Evolutionary conservation across 805 yeast species (phyloP).

Genomic region (Candida sonorensis): DNA sequence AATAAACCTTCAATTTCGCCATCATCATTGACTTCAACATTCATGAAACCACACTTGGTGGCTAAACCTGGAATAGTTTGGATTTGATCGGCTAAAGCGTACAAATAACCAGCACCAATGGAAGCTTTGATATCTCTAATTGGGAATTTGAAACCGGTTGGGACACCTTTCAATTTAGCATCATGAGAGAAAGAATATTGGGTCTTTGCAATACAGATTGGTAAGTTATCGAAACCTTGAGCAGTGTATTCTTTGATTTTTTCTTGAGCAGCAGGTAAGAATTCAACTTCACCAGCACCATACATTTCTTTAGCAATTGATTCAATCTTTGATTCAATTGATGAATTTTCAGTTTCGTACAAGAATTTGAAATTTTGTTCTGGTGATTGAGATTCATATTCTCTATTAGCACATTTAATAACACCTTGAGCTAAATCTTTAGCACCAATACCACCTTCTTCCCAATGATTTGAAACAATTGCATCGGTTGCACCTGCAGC

Average conservation of each 20-base stretch:
- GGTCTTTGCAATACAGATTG: conserved; percentile 95
- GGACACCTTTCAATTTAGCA: conserved; percentile 89
- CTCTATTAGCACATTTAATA: conserved; percentile 52
- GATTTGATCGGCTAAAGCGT: conserved; percentile 94
- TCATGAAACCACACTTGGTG: conserved; percentile 94
- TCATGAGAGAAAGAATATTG: conserved; percentile 96
- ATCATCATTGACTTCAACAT: conserved; percentile 82
- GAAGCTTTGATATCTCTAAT: conserved; percentile 91
- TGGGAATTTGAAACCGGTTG: conserved; percentile 89
- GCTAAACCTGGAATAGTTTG: conserved; percentile 97
- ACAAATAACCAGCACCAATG: conserved; percentile 94
- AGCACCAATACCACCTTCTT: conserved; percentile 91
- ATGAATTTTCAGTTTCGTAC: conserved; percentile 56
- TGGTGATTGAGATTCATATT: conserved; percentile 29
- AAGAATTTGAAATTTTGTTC: conserved; percentile 47
- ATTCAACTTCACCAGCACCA: conserved; percentile 82
- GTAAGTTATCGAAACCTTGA: conserved; percentile 87
- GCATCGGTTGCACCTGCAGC: conserved; percentile 94
- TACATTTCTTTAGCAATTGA: conserved; percentile 84
- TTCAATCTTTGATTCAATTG: conserved; percentile 75
- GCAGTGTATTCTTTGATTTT: conserved; percentile 75
- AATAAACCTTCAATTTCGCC: conserved; percentile 95
- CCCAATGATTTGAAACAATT: conserved; percentile 90
- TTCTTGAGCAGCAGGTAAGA: conserved; percentile 70
- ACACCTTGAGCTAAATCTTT: conserved; percentile 79